Evolutionary conservation across 257 asterid species (phyloP).

Genomic region (Penstemon davidsonii): DNA sequence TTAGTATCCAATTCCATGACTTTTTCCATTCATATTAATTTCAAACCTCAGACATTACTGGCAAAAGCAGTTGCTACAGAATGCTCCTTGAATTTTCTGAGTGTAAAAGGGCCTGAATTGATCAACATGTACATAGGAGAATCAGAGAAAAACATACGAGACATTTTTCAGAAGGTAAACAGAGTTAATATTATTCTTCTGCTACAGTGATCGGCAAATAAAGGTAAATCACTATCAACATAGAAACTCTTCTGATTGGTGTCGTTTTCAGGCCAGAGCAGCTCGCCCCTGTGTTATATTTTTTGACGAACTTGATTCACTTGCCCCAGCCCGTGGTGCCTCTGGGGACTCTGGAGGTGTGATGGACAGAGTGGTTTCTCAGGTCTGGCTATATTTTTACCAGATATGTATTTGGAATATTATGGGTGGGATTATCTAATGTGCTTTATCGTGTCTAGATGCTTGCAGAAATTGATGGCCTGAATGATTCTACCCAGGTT

Average conservation of each 20-base stretch:
- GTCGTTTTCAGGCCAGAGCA: conserved; percentile 76
- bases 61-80: conserved; percentile 99
- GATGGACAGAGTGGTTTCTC: conserved; percentile 98
- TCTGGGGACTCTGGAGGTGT: conserved; percentile 99
- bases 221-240: neutral
- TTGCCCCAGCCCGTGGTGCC: conserved; percentile 98
- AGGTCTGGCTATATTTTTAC: conserved; percentile 47
- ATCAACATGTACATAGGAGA: conserved; percentile 99
- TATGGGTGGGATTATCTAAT: conserved; percentile 22
- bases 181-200: conserved; percentile 3
- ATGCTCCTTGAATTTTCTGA: conserved; percentile 90
- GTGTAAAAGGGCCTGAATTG: conserved; percentile 97
- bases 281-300: conserved; percentile 98
- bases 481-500: conserved; percentile 89
- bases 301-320: conserved; percentile 97
- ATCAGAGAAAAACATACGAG: conserved; percentile 91
- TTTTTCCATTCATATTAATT: conserved; percentile 22
- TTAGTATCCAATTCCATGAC: conserved; percentile 22
- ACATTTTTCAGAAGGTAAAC: conserved; percentile 91
- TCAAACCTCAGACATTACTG: conserved; percentile 72
- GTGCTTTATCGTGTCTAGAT: conserved; percentile 46
- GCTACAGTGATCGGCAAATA: neutral
- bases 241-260: conserved; percentile 23
- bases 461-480: conserved; percentile 98
- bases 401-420: neutral